Evolutionary conservation across 1,139 yeast genomes (phyloP), one percentile per base, ranked within the genome.

Genomic region (Fermentozyma sake): DNA sequence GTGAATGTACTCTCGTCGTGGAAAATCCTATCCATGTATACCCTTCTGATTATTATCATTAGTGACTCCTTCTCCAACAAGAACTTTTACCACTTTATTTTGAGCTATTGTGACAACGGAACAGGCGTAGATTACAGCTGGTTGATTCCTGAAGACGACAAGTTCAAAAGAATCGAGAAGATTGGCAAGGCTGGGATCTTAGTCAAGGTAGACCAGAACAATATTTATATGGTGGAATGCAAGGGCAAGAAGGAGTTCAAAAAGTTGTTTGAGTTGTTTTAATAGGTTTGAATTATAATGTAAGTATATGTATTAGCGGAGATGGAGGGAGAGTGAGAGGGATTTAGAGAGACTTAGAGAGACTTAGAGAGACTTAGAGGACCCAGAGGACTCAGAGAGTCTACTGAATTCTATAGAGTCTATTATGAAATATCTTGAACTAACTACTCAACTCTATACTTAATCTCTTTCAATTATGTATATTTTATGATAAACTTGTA

Each of bases 131-230:
- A 38, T n/a, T 48, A 41, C 37, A 49, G 40, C 33, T 67, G 72
- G 72, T 40, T 57, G 15, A 51, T 67, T 20, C 31, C 52, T 21
- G 65, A 56, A 19, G 60, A 55, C 14, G 57, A 52, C 4, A 60
- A 52, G 30, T 37, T 34, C 24, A 46, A 50, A 20, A 41, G 55
- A 16, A 48, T 66, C 22, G 66, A 64, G 37, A 50, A 54, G 31
- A 65, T 67, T 19, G 73, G 73, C 9, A 65, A 58, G 33, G 73
- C 73, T 4, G 73, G 70, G 6, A 48, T 67, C 36, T 52, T 67
- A 39, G 52, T 67, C 20, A 61, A 56, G 36, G 58, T 48, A 4
- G 37, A 50, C 9, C 49, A 50, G n/a, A 42, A 44, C 16, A 51
- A 53, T 16, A 52, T 61, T 24, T 67, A 42, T 43, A 66, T 67